These are phyloP conservation scores for Stephanodiscus minutulus DNA, from an alignment of 108 stramenopile genomes.

Conservation along the genomic window DNA sequence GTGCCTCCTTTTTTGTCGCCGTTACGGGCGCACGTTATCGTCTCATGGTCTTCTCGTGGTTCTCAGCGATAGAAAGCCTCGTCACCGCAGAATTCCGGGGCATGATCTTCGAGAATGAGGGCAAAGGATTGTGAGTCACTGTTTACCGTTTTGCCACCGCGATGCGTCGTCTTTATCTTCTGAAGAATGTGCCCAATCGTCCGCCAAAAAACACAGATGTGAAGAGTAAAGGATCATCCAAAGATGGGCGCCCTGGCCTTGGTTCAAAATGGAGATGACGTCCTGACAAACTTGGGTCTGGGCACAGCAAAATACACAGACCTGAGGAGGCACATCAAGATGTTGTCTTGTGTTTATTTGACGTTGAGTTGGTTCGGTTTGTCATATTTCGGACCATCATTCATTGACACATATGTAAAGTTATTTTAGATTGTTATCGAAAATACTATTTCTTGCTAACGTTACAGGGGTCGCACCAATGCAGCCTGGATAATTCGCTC, in stretches of 20 bases:
- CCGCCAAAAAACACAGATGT: conserved; percentile 26
- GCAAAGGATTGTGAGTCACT: conserved; percentile 28
- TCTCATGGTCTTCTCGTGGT: not conserved
- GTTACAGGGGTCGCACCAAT: no score
- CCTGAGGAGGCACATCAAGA: conserved; percentile 54
- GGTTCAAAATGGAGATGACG: conserved; percentile 83
- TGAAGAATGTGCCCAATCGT: not conserved
- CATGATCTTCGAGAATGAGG: conserved; percentile 60
- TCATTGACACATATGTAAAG: conserved; percentile 23
- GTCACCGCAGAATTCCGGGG: conserved; percentile 75
- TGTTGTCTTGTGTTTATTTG: conserved; percentile 57
- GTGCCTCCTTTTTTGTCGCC: not conserved
- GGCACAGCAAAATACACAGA: conserved; percentile 50
- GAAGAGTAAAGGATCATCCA: conserved; percentile 57
- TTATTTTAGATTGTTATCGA: not conserved
- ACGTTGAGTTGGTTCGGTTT: conserved; percentile 65
- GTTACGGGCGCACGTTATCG: not conserved
- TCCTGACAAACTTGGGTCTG: conserved; percentile 75
- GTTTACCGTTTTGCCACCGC: not conserved
- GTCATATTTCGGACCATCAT: conserved; percentile 43
- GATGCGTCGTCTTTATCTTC: not conserved
- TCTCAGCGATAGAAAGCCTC: conserved; percentile 67
- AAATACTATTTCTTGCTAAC: no score
- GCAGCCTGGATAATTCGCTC: no score
- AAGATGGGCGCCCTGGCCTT: conserved; percentile 82